Base-by-base conservation (phyloP, 1,284 basidiomycete species). In the Afroboletus lepidellus region DNA sequence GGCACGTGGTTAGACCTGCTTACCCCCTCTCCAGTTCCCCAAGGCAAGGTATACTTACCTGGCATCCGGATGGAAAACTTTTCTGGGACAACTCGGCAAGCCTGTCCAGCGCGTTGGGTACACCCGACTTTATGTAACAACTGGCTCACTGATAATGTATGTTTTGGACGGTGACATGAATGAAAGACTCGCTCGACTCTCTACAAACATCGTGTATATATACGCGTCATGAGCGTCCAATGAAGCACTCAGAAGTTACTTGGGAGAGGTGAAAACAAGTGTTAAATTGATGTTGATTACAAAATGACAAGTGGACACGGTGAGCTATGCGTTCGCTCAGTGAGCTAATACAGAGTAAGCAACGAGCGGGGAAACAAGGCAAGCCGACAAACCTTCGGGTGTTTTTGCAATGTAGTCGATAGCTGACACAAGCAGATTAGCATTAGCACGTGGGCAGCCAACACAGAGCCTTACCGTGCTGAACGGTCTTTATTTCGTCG, bases 391-490 rank as follows among this genome's bases (percentile, higher is more conserved):
- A 91, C 90, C 94, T 77, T 91, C 93, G 59, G 94, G 92, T 46
- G 92, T 92, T 77, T 96, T 94, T 66, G 85, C 85, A 73, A 99
- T 94, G 74, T 99, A 99, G 74, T 98, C 93, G 69, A 99, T 94
- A 51, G 96, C 96, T 96, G 21, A 20, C 13, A 13, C 5, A 63
- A 50, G 30, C 60, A 33, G 54, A 50, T 36, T 43, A 39, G 50
- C 16, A 44, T 57, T 13, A 54, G 45, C 53, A 53, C 41, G 36
- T 24, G 27, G 42, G 36, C 21, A 25, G 51, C 8, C 25, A 43
- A 51, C 12, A 20, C 58, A 52, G 18, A n/a, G 25, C 33, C 80
- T 56, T 66, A 94, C 94, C 96, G 74, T 99, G 89, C 67, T 87
- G 84, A 47, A 99, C 92, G 20, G 92, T 95, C 67, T 87, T 89